phyloP scores from a whole-genome alignment of 192 early-diverging fungal genomes.

The Rhizophagus clarus region DNA sequence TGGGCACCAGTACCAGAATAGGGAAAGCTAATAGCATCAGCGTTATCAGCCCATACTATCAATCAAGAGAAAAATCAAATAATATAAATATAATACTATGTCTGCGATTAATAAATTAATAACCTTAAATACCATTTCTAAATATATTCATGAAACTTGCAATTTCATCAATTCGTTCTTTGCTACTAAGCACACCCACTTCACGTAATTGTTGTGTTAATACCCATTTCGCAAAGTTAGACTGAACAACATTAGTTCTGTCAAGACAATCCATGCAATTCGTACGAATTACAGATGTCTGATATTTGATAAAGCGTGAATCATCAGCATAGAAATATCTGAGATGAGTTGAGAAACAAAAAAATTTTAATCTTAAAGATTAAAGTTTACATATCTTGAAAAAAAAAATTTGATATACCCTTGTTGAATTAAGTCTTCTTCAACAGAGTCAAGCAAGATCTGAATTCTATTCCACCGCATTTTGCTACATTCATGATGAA shows the following conservation, averaged over 20 bases:
- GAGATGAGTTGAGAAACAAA: neutral
- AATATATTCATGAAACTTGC: conserved; percentile 71
- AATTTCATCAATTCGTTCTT: conserved; percentile 66
- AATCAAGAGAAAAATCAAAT: neutral
- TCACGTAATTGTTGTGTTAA: conserved; percentile 76
- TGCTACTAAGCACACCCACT: conserved; percentile 60
- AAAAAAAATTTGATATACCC: conserved; percentile 38
- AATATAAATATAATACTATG: neutral
- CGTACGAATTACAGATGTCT: conserved; percentile 85
- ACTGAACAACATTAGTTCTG: conserved; percentile 98
- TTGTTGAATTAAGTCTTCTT: conserved; percentile 58
- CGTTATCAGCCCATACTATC: conserved; percentile 97
- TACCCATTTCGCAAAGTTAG: conserved; percentile 75
- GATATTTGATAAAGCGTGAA: conserved; percentile 45
- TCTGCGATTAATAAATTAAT: neutral
- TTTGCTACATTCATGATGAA: conserved; percentile 94
- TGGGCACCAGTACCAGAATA: conserved; percentile 97
- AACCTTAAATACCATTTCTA: conserved; percentile 65
- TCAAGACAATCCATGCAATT: conserved; percentile 99
- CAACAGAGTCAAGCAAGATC: conserved; percentile 79
- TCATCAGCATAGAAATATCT: conserved; percentile 61
- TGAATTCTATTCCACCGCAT: conserved; percentile 93
- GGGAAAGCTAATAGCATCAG: conserved; percentile 84
- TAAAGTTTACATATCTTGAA: neutral
- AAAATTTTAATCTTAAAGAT: too few species aligned